These are phyloP conservation scores for Chaetomiaceae sp. DNA, from an alignment of 2,329 filamentous ascomycete species.

Conservation along the genomic window DNA sequence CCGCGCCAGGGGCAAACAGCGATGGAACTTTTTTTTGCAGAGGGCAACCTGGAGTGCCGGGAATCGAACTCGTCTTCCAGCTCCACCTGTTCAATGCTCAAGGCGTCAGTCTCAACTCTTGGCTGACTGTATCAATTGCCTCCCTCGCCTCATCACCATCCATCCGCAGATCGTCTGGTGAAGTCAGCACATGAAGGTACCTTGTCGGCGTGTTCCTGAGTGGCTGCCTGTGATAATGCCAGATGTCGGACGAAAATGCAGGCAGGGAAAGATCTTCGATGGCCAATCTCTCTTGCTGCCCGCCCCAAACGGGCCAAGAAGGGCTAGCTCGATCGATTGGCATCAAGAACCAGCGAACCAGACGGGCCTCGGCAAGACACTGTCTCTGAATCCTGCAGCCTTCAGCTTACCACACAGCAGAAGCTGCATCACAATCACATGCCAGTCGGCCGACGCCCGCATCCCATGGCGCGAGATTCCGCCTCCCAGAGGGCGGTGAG, in stretches of 20 bases:
- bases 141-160: no score
- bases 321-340: background rate
- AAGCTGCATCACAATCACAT: constrained; percentile 9
- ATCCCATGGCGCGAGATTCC: background rate
- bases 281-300: no score
- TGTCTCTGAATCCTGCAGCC: background rate
- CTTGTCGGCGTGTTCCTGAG: background rate
- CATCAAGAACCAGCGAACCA: constrained; percentile 12
- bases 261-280: background rate
- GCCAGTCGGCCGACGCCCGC: background rate
- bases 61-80: no score
- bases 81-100: no score
- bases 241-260: constrained; percentile 1
- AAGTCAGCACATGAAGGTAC: no score
- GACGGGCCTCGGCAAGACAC: constrained; percentile 11
- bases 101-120: no score
- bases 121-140: no score
- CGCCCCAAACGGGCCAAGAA: background rate
- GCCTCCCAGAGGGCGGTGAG: constrained; percentile 10
- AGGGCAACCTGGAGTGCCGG: no score
- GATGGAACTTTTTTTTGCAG: no score
- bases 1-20: no score
- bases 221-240: background rate
- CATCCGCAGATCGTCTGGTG: no score
- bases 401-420: constrained; percentile 1